Base-by-base conservation (phyloP, 169 alveolate species). In the Besnoitia besnoiti region DNA sequence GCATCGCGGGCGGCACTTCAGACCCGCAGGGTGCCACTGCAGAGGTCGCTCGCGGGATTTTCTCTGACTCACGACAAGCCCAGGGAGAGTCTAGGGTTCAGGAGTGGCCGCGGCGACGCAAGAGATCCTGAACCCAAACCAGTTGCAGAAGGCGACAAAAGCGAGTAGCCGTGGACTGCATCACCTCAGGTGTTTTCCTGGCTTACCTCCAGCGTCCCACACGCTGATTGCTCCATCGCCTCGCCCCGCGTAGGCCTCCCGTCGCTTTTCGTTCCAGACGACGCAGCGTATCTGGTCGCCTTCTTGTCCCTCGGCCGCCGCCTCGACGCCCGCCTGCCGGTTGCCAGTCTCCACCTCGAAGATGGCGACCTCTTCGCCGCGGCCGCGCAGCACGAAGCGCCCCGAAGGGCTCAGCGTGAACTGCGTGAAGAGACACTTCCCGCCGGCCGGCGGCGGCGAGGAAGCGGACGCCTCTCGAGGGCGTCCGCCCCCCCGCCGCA, bases 251-350 rank as follows among this genome's bases (percentile, higher is more conserved):
- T 67, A 67, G 21, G 80, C 80, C n/a, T 67, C 80, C 12, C 80
- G 80, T 67, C 42, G 39, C 46, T 67, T 30, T n/a, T 30, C 39
- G 80, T 67, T 67, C 80, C 80, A 67, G 30, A 67, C 46, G 80
- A 30, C 39, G 80, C 80, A 67, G 14, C 80, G 7, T 24, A 67
- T 42, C n/a, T 35, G 47, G 80, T 67, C 42, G 14, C 39, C 21
- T 14, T 67, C 42, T 37, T 35, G 10, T 67, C 80, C 44, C 46
- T n/a, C 42, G 30, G n/a, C 24, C 80, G 39, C 80, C 24, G 76
- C 76, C 5, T 19, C 37, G 10, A 30, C 30, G 40, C 35, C 80
- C 24, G 10, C 80, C 80, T 67, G 80, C 44, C 39, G 40, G 47
- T 16, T 35, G 3, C 80, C 80, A 4, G 80, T 67, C 44, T 10